A percentile compares a stretch with the other conserved stretches of the same genome.
Evolutionary conservation across 257 asterid species (phyloP).

Genomic region (Jacaranda copaia): DNA sequence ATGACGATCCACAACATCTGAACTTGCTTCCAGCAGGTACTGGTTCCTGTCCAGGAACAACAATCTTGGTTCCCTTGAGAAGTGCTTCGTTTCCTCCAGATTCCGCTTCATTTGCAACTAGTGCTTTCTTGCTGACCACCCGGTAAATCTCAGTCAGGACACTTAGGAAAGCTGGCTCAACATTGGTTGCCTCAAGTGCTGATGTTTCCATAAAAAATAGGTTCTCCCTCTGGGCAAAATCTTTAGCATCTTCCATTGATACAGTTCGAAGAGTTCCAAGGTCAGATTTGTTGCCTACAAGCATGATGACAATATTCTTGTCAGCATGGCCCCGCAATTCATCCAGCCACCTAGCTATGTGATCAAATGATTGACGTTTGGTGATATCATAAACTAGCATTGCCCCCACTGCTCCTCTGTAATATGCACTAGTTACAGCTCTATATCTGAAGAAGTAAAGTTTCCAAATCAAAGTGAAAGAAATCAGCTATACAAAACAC

Average conservation of each 20-base stretch:
- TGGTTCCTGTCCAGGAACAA: slow-evolving; percentile 72
- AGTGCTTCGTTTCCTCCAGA: slow-evolving; percentile 74
- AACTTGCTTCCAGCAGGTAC: slow-evolving; percentile 54
- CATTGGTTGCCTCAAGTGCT: slow-evolving; percentile 85
- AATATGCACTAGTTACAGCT: slow-evolving; percentile 92
- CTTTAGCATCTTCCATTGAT: slow-evolving; percentile 85
- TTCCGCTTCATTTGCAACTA: slow-evolving; percentile 79
- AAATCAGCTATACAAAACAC: slow-evolving; percentile 21
- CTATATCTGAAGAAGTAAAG: slow-evolving; percentile 65
- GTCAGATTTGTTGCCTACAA: slow-evolving; percentile 89
- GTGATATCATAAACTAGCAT: slow-evolving; percentile 89
- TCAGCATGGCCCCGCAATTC: slow-evolving; percentile 86
- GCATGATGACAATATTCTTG: slow-evolving; percentile 81
- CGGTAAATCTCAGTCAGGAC: slow-evolving; percentile 78
- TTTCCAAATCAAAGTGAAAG: slow-evolving; percentile 27
- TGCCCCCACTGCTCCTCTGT: slow-evolving; percentile 96
- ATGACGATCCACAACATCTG: slow-evolving; percentile 73
- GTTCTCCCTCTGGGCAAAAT: slow-evolving; percentile 80
- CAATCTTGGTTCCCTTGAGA: slow-evolving; percentile 73
- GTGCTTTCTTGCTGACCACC: slow-evolving; percentile 77
- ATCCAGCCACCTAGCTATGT: slow-evolving; percentile 81
- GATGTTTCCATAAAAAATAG: slow-evolving; percentile 92
- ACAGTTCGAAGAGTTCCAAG: slow-evolving; percentile 68
- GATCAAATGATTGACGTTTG: slow-evolving; percentile 81
- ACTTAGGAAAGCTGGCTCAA: slow-evolving; percentile 76